A percentile compares a stretch with the other conserved stretches of the same genome.
Conservation (phyloP, 495 filamentous ascomycete species). For the Lasiosphaeria hispida region DNA sequence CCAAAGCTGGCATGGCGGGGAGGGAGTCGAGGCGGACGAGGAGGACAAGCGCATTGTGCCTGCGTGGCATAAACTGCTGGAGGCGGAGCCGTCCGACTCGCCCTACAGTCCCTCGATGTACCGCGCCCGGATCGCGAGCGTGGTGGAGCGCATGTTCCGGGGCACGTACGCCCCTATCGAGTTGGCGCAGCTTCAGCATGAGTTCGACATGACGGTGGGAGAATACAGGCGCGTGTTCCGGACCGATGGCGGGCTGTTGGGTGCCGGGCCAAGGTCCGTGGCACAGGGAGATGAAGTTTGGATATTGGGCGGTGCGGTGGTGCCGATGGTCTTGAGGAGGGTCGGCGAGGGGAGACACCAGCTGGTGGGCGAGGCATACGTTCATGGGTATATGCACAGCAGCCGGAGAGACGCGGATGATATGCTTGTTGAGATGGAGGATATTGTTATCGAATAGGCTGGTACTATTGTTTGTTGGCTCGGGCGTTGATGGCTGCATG, state of each 20-base stretch:
- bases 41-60: not conserved
- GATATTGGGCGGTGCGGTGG: constrained; percentile 12
- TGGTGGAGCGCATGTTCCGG: constrained; percentile 10
- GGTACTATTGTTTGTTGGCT: too few relatives aligned
- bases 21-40: too few relatives aligned
- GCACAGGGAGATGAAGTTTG: constrained; percentile 18
- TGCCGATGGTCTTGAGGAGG: constrained; percentile 15
- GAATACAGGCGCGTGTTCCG: constrained; percentile 12
- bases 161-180: constrained; percentile 4
- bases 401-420: not conserved
- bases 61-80: constrained; percentile 6
- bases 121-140: constrained; percentile 11
- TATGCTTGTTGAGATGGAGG: not conserved
- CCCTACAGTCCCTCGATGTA: constrained; percentile 10
- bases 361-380: constrained; percentile 15
- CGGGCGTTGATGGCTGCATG: too few relatives aligned
- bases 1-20: too few relatives aligned
- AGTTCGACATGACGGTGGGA: constrained; percentile 11
- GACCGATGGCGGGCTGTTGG: constrained; percentile 5
- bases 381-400: constrained; percentile 17
- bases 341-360: not conserved
- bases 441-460: not conserved
- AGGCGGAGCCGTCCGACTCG: constrained; percentile 12
- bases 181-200: constrained; percentile 17
- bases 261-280: constrained; percentile 18